phyloP scores from a whole-genome alignment of 345 rosid genomes.

The Kernera saxatilis region DNA sequence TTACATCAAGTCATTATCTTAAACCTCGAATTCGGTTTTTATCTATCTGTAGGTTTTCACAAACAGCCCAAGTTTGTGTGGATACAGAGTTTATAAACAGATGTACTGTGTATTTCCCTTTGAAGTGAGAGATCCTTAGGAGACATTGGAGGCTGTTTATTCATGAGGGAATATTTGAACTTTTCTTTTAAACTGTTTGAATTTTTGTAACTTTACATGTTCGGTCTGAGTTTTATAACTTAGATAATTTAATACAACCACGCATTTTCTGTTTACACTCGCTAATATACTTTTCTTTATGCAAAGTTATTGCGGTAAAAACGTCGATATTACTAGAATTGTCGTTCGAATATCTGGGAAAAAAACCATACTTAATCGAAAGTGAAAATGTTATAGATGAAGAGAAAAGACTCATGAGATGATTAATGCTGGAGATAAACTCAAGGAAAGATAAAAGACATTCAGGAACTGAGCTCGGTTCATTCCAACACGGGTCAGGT shows the following conservation, averaged over 20 bases:
- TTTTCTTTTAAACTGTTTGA: background rate
- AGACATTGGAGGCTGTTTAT: background rate
- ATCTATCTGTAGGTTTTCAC: conserved; percentile 1
- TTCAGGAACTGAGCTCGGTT: no score
- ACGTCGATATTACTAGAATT: no score
- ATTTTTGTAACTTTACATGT: conserved; percentile 13
- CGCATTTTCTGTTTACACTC: background rate
- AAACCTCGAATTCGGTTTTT: background rate
- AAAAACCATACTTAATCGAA: no score
- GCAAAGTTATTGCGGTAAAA: background rate
- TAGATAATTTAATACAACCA: conserved; percentile 5
- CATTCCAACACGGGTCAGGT: no score
- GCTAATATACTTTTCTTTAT: background rate
- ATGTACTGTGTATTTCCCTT: conserved; percentile 11
- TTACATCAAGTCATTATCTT: background rate
- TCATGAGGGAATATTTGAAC: conserved; percentile 12
- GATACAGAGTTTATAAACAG: conserved; percentile 13
- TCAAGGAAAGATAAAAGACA: no score
- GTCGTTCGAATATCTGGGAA: no score
- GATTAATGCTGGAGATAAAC: no score
- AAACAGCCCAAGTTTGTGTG: background rate
- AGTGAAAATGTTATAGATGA: no score
- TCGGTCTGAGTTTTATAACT: background rate
- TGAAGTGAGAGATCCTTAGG: conserved; percentile 15
- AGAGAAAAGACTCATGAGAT: no score